Percentiles rank a stretch among this genome's conserved stretches.
Evolutionary conservation across 257 asterid genomes (phyloP).

Genomic region (Linderniella brevidens): DNA sequence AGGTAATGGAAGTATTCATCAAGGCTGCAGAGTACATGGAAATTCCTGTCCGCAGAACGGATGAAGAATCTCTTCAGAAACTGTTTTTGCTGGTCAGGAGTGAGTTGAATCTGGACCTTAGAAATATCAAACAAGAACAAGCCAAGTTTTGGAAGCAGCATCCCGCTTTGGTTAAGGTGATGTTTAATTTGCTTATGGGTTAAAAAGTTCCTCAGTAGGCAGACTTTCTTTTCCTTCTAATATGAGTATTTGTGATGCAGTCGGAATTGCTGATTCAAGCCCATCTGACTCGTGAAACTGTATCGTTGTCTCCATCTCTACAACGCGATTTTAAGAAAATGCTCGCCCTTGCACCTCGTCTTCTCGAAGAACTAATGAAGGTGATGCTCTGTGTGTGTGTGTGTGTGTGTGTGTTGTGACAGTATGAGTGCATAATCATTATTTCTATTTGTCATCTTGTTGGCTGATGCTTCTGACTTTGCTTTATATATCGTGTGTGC

Average conservation of each 20-base stretch:
- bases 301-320: constrained; percentile 46
- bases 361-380: constrained; percentile 77
- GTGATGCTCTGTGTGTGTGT: constrained; percentile 21
- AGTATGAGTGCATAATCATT: too few relatives aligned
- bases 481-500: too few relatives aligned
- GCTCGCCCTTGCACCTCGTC: constrained; percentile 63
- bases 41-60: constrained; percentile 70
- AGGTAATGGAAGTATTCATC: constrained; percentile 67
- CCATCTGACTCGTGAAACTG: constrained; percentile 54
- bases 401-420: too few relatives aligned
- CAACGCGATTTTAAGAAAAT: constrained; percentile 44
- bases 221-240: constrained; percentile 9
- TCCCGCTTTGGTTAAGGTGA: constrained; percentile 67
- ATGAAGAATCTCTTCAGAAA: constrained; percentile 73
- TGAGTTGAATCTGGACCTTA: constrained; percentile 63
- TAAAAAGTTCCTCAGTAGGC: background rate
- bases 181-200: constrained; percentile 5
- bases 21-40: constrained; percentile 78
- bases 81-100: constrained; percentile 53
- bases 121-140: constrained; percentile 66
- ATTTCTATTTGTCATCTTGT: too few relatives aligned
- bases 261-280: constrained; percentile 72
- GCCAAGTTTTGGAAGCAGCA: constrained; percentile 90
- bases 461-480: too few relatives aligned
- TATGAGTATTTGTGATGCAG: constrained; percentile 27